phyloP scores from a whole-genome alignment of 352 stramenopile species.

The Thalassiosira oceanica region DNA sequence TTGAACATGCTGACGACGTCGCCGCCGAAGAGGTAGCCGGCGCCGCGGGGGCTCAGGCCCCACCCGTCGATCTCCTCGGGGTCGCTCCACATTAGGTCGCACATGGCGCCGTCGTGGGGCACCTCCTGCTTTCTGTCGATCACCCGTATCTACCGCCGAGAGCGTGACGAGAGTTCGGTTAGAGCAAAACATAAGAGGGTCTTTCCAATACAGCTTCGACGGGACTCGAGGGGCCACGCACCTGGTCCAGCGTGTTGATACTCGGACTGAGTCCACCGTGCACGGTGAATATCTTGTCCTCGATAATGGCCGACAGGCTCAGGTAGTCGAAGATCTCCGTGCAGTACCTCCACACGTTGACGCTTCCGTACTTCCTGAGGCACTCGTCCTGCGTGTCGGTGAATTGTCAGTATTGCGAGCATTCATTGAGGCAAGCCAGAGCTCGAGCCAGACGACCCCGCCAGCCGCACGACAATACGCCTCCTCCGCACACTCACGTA shows the following conservation, averaged over 20 bases:
- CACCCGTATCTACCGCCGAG: slow-evolving; percentile 53
- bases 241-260: slow-evolving; percentile 86
- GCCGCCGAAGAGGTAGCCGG: slow-evolving; percentile 97
- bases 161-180: no score
- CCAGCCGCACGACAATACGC: no score
- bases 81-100: slow-evolving; percentile 90
- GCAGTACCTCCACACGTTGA: slow-evolving; percentile 99
- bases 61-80: slow-evolving; percentile 97
- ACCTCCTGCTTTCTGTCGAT: slow-evolving; percentile 99
- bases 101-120: slow-evolving; percentile 98
- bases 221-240: no score
- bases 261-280: slow-evolving; percentile 97
- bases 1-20: slow-evolving; percentile 99
- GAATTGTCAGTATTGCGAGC: no score
- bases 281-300: slow-evolving; percentile 99
- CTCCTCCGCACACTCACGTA: no score
- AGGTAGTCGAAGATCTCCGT: slow-evolving; percentile 99
- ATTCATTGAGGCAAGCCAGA: no score
- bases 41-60: slow-evolving; percentile 94
- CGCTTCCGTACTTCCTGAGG: slow-evolving; percentile 94
- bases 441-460: no score
- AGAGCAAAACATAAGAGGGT: no score
- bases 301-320: slow-evolving; percentile 96
- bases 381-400: no score
- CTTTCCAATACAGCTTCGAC: no score